phyloP scores from a whole-genome alignment of 805 yeast species.

The Barnettozyma californica region DNA sequence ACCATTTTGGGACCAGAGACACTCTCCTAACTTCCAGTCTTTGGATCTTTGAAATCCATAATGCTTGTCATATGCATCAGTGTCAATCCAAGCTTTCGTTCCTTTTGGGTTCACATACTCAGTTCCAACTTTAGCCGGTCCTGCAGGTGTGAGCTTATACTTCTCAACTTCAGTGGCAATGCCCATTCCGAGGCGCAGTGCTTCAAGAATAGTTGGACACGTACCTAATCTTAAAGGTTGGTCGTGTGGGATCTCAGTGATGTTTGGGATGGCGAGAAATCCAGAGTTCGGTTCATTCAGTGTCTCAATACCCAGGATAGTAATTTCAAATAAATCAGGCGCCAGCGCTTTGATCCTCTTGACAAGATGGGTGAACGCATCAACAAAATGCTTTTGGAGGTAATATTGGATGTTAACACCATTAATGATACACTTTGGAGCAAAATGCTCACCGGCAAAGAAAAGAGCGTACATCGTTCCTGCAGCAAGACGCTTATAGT shows the following conservation, averaged over 20 bases:
- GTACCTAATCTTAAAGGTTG: conserved; percentile 73
- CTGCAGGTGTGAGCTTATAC: conserved; percentile 67
- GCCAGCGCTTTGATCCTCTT: conserved; percentile 33
- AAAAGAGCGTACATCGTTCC: conserved; percentile 82
- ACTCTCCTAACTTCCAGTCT: conserved; percentile 66
- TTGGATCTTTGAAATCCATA: conserved; percentile 67
- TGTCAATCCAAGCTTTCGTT: conserved; percentile 59
- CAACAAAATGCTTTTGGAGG: conserved; percentile 57
- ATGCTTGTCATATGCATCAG: conserved; percentile 49
- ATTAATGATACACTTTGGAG: conserved; percentile 70
- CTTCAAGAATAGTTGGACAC: conserved; percentile 76
- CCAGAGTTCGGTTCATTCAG: conserved; percentile 86
- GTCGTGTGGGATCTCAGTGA: conserved; percentile 47
- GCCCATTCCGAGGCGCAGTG: conserved; percentile 77
- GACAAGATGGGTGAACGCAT: conserved; percentile 47
- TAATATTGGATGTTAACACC: conserved; percentile 74
- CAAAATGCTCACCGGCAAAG: conserved; percentile 70
- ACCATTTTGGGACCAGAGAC: conserved; percentile 76
- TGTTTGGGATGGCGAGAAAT: conserved; percentile 54
- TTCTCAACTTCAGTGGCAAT: conserved; percentile 58
- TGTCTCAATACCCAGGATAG: conserved; percentile 75
- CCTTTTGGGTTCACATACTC: conserved; percentile 62
- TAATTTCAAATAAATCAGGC: conserved; percentile 41
- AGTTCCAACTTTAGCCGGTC: conserved; percentile 64
- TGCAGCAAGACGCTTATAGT: conserved; percentile 70